A percentile compares a stretch with the other conserved stretches of the same genome.
Conservation (phyloP, 768 basidiomycete genomes). For the Tricholoma terreum region DNA sequence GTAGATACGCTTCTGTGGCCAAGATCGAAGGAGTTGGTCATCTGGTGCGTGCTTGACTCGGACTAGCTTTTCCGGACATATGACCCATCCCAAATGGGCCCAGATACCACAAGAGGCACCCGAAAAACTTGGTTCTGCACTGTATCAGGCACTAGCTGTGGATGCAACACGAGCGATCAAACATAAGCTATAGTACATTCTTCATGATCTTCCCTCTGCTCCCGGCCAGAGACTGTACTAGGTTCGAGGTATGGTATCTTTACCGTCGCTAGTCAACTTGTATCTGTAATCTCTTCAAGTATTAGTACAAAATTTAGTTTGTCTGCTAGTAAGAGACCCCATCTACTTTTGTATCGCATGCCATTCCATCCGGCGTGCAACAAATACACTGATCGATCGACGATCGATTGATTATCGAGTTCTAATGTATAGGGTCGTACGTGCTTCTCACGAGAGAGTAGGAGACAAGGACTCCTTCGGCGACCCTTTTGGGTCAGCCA, state of each 20-base stretch:
- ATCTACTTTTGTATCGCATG: too few species aligned
- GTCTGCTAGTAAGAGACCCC: too few species aligned
- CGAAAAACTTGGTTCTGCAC: constrained; percentile 16
- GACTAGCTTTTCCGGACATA: background rate
- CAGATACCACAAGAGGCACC: constrained; percentile 24
- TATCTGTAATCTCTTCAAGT: too few species aligned
- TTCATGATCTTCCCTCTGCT: background rate
- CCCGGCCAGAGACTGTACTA: background rate
- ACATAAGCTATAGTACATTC: constrained; percentile 7
- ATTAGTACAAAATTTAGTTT: too few species aligned
- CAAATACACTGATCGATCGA: too few species aligned
- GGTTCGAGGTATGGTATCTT: background rate
- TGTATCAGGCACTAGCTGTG: constrained; percentile 13
- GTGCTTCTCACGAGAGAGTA: too few species aligned
- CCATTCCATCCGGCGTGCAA: too few species aligned
- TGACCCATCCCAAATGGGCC: background rate
- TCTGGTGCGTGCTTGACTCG: constrained; percentile 17
- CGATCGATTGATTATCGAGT: too few species aligned
- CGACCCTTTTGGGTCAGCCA: too few species aligned
- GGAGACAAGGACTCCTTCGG: too few species aligned
- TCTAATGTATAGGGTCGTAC: too few species aligned
- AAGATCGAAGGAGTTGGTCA: constrained; percentile 26
- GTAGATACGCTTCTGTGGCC: constrained; percentile 25
- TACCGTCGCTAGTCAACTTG: too few species aligned
- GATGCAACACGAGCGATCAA: background rate